Conservation (phyloP, 2,329 filamentous ascomycete species). For the Fusarium nanum region DNA sequence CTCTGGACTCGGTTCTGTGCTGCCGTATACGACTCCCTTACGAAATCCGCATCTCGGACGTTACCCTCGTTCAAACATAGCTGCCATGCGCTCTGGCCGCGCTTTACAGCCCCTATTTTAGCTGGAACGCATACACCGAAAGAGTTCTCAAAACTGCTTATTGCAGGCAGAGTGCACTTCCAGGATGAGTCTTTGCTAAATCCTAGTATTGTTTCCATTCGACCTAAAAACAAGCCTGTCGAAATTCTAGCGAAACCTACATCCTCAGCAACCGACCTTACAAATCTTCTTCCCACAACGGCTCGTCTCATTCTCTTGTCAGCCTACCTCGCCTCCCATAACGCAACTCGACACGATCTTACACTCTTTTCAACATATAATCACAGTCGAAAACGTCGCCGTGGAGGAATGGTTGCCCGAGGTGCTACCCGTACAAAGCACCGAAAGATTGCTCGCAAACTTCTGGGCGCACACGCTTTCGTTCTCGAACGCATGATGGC, state of each 20-base stretch:
- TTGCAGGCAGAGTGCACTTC: constrained; percentile 75
- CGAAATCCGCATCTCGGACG: constrained; percentile 82
- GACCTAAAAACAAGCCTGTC: constrained; percentile 16
- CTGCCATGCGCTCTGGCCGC: constrained; percentile 82
- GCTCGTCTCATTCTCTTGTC: constrained; percentile 80
- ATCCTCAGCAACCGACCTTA: constrained; percentile 58
- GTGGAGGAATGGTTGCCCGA: constrained; percentile 57
- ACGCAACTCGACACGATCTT: constrained; percentile 77
- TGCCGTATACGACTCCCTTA: constrained; percentile 88
- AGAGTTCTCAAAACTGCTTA: constrained; percentile 86
- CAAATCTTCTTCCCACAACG: constrained; percentile 73
- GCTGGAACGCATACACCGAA: constrained; percentile 78
- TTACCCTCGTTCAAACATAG: constrained; percentile 77
- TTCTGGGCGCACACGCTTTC: constrained; percentile 82
- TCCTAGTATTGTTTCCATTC: constrained; percentile 66
- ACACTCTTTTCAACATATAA: constrained; percentile 80
- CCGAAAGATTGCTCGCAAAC: constrained; percentile 79
- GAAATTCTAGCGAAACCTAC: constrained; percentile 17
- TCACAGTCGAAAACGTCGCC: constrained; percentile 62
- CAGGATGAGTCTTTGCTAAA: constrained; percentile 78
- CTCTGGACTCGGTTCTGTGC: constrained; percentile 85
- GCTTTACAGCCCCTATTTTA: constrained; percentile 82
- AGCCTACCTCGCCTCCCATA: constrained; percentile 85
- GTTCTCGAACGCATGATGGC: constrained; percentile 82
- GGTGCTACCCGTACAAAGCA: constrained; percentile 61